Percentiles rank a stretch among this genome's conserved stretches.
phyloP scores from a whole-genome alignment of 257 asterid species.

The Solanum raphanifolium region DNA sequence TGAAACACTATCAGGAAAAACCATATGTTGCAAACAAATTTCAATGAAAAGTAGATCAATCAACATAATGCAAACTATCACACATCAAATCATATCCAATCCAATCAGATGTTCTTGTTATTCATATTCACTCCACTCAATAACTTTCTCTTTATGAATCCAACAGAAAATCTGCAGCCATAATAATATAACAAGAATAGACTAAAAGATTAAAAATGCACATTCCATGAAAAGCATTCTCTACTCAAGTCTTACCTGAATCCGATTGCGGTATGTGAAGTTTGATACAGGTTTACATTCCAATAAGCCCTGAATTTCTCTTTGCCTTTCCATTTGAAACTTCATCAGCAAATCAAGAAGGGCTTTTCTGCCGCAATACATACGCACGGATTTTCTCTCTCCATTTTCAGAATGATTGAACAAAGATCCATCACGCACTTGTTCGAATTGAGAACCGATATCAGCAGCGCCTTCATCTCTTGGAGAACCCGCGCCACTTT shows the following conservation, averaged over 20 bases:
- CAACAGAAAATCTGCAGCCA: not conserved
- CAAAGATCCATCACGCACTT: slow-evolving; percentile 29
- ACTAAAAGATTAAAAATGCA: not conserved
- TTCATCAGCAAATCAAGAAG: slow-evolving; percentile 67
- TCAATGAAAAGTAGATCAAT: not conserved
- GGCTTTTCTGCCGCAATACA: slow-evolving; percentile 76
- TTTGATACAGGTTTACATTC: slow-evolving; percentile 57
- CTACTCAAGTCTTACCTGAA: slow-evolving; percentile 45
- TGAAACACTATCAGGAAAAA: not conserved
- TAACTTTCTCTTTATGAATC: not conserved
- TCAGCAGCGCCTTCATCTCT: slow-evolving; percentile 35
- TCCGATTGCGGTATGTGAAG: slow-evolving; percentile 77
- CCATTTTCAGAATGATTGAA: slow-evolving; percentile 33
- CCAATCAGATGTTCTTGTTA: not conserved
- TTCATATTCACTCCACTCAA: not conserved
- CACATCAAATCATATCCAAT: not conserved
- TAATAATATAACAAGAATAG: not conserved
- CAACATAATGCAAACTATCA: not conserved
- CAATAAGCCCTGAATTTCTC: slow-evolving; percentile 46
- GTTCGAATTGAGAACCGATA: slow-evolving; percentile 36
- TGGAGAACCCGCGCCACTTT: slow-evolving; percentile 19
- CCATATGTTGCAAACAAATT: not conserved
- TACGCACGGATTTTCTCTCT: slow-evolving; percentile 40
- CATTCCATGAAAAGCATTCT: not conserved
- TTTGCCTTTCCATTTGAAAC: slow-evolving; percentile 60